Conservation (phyloP, 2,329 filamentous ascomycete genomes). For the Paecilomyces sp. region DNA sequence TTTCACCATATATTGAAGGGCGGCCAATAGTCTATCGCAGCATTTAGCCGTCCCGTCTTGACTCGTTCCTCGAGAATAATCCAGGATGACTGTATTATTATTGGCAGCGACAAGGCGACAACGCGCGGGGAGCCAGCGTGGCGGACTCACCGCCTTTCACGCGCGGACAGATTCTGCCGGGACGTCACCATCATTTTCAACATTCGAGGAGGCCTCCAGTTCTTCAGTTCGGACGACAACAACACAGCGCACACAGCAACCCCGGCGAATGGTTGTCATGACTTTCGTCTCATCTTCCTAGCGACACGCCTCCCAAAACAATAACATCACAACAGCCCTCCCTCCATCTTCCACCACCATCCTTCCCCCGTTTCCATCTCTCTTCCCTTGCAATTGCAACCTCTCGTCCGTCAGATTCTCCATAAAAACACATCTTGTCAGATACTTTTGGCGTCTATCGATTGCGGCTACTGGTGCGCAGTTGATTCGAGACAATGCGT, state of each 20-base stretch:
- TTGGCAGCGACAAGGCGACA: neutral
- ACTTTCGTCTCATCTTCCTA: neutral
- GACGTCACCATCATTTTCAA: constrained; percentile 4
- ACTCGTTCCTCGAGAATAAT: neutral
- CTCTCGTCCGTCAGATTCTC: neutral
- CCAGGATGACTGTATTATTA: neutral
- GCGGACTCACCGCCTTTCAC: constrained; percentile 1
- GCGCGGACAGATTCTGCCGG: neutral
- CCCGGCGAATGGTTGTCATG: constrained; percentile 1
- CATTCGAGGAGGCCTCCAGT: neutral
- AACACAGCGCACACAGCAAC: neutral
- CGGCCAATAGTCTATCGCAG: neutral
- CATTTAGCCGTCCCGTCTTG: neutral
- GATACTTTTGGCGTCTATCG: neutral
- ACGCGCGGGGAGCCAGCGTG: neutral
- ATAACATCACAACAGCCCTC: neutral
- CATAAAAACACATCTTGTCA: neutral
- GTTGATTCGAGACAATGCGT: constrained; percentile 21
- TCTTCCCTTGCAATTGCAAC: neutral
- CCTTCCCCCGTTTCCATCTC: neutral
- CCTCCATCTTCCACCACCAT: neutral
- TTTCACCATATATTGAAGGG: neutral
- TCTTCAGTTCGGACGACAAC: neutral
- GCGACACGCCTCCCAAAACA: constrained; percentile 4
- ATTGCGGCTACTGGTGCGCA: neutral